These are phyloP conservation scores for Hyaloraphidium curvatum DNA, from an alignment of 192 early-diverging fungal genomes.

Conservation along the genomic window DNA sequence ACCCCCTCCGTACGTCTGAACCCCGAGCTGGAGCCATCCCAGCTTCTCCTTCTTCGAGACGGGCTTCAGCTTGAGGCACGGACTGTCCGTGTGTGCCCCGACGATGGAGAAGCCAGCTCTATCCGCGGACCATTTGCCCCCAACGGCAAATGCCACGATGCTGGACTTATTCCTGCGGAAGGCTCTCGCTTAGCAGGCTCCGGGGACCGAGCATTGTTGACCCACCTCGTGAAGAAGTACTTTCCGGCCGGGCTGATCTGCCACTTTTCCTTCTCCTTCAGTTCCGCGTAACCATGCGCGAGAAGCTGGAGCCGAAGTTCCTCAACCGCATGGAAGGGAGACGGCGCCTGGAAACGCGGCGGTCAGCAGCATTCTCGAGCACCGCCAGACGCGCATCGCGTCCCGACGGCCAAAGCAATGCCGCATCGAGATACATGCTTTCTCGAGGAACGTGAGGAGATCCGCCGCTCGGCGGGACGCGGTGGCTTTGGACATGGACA, in stretches of 20 bases:
- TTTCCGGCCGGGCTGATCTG: constrained; percentile 54
- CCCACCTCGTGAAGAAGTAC: constrained; percentile 81
- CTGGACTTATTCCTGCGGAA: background rate
- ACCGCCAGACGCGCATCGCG: too few species aligned
- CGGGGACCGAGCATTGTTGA: background rate
- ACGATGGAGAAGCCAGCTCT: constrained; percentile 57
- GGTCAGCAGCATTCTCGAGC: too few species aligned
- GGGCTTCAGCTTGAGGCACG: constrained; percentile 94
- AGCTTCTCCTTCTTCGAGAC: constrained; percentile 71
- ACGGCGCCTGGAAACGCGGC: constrained; percentile 42
- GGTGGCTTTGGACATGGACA: too few species aligned
- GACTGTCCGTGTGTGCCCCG: constrained; percentile 93
- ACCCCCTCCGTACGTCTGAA: constrained; percentile 90
- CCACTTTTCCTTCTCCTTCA: constrained; percentile 82
- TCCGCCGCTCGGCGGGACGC: too few species aligned
- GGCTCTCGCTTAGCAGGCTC: background rate
- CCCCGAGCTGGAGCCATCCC: constrained; percentile 79
- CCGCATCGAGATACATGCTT: too few species aligned
- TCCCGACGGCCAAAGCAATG: too few species aligned
- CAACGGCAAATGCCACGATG: background rate
- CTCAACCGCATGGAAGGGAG: constrained; percentile 91
- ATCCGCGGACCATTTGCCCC: background rate
- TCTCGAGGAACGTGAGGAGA: too few species aligned
- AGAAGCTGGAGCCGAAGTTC: constrained; percentile 47
- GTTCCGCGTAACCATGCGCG: constrained; percentile 62